Evolutionary conservation across 352 stramenopile genomes (phyloP), one percentile per base, ranked within the genome.

Genomic region (Sclerospora graminicola): DNA sequence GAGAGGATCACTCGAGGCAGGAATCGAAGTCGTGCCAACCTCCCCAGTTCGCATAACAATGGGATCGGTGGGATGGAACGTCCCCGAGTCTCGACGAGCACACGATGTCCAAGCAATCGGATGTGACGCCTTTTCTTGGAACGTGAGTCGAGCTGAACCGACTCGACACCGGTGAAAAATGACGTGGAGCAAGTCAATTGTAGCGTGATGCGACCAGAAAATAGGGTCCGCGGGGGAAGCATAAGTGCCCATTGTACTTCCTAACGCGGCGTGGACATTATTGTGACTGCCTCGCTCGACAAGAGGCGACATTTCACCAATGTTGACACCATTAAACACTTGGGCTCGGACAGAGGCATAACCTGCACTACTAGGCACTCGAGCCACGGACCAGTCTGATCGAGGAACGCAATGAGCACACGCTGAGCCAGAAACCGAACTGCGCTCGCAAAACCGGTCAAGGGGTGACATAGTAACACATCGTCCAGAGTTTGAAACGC

Each of bases 201-300:
- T 81, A 1, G 69, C 58, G 51, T 90, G 79, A 39, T 86, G 71
- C 15, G 73, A 87, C 63, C 63, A 90, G 48, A 90, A 90, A 16
- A 88, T 53, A 8, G 75, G 75, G 30, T 90, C 78, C 0, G 59
- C 23, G 0, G 76, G 69, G 10, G 73, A 69, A 23, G 60, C 52
- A 37, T 83, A 74, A 1, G 63, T 72, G 2, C 49, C 46, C 63
- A 90, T 87, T 5, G 59, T 67, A 11, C 59, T 53, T n/a, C n/a
- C 66, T 7, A 88, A 45, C 16, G 57, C 56, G 2, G 50, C 54
- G 54, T 90, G 75, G 2, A 88, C 54, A 28, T 70, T 77, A 57
- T 87, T 84, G 70, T 89, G 74, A 27, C 57, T 56, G 0, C 68
- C 69, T 9, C 46, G 18, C 31, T 89, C 71, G 5, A 89, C 46